Base-by-base conservation (phyloP, 192 early-diverging fungal species). In the Physocladia obscura region DNA sequence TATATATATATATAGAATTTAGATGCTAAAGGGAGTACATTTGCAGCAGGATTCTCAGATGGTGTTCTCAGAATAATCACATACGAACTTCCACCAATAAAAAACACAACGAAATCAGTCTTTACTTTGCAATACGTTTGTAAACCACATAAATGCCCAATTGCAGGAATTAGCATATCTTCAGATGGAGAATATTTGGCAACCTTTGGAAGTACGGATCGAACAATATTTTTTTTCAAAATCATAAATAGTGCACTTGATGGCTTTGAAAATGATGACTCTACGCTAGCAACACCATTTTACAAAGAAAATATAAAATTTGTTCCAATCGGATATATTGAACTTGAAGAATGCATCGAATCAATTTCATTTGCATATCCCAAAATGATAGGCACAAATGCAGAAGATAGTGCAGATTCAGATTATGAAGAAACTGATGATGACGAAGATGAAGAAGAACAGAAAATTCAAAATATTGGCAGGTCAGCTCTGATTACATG, bases 141-240 rank as follows among this genome's bases (percentile, higher is more conserved):
- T 58, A 88, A 88, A 58, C 87, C 87, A 0, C 85, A 87, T 54
- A 75, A 62, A 34, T 49, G 63, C 5, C 58, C 79, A 2, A 79
- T 88, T 32, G 73, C 74, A 22, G 31, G 50, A 26, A 78, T 87
- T 39, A 65, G 56, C 13, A 65, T 88, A 11, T 83, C 85, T 3
- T 58, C 76, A 1, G 85, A 88, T 52, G 84, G 83, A 5, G 71
- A 69, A 3, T 77, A 72, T 48, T 62, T 88, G 55, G 84, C 81
- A 0, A 85, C 81, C 1, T 70, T 69, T 17, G 76, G 80, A 15
- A 62, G 57, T 6, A 57, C 65, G 22, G 85, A 88, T 70, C 35
- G 55, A 3, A 82, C 85, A 4, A 59, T 84, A 3, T 88, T 88
- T 68, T 73, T 88, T 32, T 88, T 87, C 68, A 69, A 77, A 59